Percentiles rank a stretch among this genome's conserved stretches.
phyloP scores from a whole-genome alignment of 1,284 basidiomycete genomes.

The Macrocybe sp. region DNA sequence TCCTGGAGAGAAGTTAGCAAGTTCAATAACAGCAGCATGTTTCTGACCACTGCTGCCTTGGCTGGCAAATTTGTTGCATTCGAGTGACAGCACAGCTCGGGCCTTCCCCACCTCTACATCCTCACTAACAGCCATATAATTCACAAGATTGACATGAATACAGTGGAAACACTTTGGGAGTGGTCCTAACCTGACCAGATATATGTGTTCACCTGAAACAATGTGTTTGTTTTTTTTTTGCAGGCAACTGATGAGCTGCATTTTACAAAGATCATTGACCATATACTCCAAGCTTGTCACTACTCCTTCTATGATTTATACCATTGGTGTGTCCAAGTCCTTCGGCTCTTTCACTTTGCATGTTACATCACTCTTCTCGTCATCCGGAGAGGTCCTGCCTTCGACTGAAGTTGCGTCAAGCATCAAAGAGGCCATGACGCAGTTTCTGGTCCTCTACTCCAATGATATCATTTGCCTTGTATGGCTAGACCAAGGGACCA shows the following conservation, averaged over 20 bases:
- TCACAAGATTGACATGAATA: constrained; percentile 37
- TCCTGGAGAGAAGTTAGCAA: too few relatives aligned
- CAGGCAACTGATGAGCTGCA: not conserved
- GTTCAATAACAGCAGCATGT: too few relatives aligned
- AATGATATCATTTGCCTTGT: constrained; percentile 24
- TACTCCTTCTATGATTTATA: constrained; percentile 52
- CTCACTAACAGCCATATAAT: constrained; percentile 60
- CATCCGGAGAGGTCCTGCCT: constrained; percentile 50
- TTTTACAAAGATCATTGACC: constrained; percentile 47
- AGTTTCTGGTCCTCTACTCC: too few relatives aligned
- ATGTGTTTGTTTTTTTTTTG: not conserved
- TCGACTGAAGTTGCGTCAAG: constrained; percentile 54
- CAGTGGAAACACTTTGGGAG: constrained; percentile 55
- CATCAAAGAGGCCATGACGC: constrained; percentile 31
- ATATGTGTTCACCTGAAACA: constrained; percentile 32
- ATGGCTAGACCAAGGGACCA: constrained; percentile 60
- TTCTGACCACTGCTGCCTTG: too few relatives aligned
- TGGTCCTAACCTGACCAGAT: constrained; percentile 62
- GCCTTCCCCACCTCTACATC: constrained; percentile 37
- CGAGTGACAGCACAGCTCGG: constrained; percentile 8
- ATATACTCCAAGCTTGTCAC: constrained; percentile 59
- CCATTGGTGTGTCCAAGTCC: constrained; percentile 66
- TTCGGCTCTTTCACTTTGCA: constrained; percentile 62
- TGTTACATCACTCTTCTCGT: constrained; percentile 52
- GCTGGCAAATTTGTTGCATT: constrained; percentile 36